Conservation (phyloP, 2,329 filamentous ascomycete species). For the Pseudocercospora fijiensis region DNA sequence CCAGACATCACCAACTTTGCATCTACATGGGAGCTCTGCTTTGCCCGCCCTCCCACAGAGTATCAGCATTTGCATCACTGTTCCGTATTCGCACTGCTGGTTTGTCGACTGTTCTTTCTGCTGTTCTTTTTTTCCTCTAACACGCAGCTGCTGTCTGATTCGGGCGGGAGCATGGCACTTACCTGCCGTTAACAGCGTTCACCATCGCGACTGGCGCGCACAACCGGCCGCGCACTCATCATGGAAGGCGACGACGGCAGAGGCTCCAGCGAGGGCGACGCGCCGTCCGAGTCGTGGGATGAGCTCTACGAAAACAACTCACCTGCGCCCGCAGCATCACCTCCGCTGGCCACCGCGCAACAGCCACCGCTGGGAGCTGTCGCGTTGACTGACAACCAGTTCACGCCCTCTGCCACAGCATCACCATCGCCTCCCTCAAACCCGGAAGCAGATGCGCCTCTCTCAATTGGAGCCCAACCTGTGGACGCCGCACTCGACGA, state of each 20-base stretch:
- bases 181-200: slow-evolving; percentile 3
- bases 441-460: background rate
- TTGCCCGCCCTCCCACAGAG: background rate
- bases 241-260: slow-evolving; percentile 19
- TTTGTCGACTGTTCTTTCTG: slow-evolving; percentile 21
- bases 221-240: slow-evolving; percentile 3
- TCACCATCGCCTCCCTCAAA: background rate
- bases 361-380: background rate
- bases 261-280: slow-evolving; percentile 22
- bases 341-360: background rate
- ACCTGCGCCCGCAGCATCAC: background rate
- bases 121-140: slow-evolving; percentile 4
- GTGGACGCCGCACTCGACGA: slow-evolving; percentile 13
- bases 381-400: background rate
- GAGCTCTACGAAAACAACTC: slow-evolving; percentile 19
- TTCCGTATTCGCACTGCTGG: background rate
- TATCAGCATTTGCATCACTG: background rate
- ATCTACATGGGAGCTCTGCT: background rate
- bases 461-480: background rate
- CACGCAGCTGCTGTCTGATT: slow-evolving; percentile 6
- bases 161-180: background rate
- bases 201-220: background rate
- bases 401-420: background rate
- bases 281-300: slow-evolving; percentile 20
- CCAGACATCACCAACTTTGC: background rate